These are phyloP conservation scores for Scedosporium boydii DNA, from an alignment of 2,329 filamentous ascomycete genomes.

Conservation along the genomic window DNA sequence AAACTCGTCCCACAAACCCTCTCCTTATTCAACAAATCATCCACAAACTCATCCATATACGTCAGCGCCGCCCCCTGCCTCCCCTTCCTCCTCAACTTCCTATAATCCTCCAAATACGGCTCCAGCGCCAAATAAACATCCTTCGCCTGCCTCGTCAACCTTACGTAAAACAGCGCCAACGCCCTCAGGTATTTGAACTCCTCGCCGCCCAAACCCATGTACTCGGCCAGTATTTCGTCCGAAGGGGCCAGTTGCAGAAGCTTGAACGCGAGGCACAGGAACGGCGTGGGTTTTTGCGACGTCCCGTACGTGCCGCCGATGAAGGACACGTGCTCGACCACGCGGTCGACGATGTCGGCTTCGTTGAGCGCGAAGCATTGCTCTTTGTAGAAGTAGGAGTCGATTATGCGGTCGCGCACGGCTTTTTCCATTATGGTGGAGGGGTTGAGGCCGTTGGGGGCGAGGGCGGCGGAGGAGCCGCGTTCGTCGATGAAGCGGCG, in stretches of 20 bases:
- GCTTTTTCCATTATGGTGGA: constrained; percentile 95
- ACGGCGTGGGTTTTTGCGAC: constrained; percentile 79
- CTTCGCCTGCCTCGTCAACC: constrained; percentile 72
- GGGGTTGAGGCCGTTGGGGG: constrained; percentile 83
- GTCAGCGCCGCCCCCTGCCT: constrained; percentile 68
- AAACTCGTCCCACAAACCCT: constrained; percentile 84
- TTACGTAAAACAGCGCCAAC: constrained; percentile 85
- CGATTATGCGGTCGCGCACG: constrained; percentile 88
- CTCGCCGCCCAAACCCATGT: constrained; percentile 66
- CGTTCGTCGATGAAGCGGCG: constrained; percentile 80
- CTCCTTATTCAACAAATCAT: constrained; percentile 82
- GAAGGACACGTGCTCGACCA: constrained; percentile 70
- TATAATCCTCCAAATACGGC: constrained; percentile 68
- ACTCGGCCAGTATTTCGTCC: constrained; percentile 69
- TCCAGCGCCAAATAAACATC: constrained; percentile 76
- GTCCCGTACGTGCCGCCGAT: constrained; percentile 83
- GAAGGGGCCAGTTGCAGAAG: constrained; percentile 78
- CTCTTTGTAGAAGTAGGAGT: constrained; percentile 97
- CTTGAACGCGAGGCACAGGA: constrained; percentile 91
- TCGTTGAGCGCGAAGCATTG: constrained; percentile 95
- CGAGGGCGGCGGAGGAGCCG: constrained; percentile 64
- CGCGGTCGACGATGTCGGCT: constrained; percentile 74
- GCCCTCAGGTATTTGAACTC: constrained; percentile 82
- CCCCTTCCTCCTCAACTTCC: constrained; percentile 73
- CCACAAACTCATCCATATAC: constrained; percentile 84